A percentile compares a stretch with the other conserved stretches of the same genome.
These are phyloP conservation scores for Magnaporthiopsis incrustans DNA, from an alignment of 2,329 filamentous ascomycete species.

Conservation along the genomic window DNA sequence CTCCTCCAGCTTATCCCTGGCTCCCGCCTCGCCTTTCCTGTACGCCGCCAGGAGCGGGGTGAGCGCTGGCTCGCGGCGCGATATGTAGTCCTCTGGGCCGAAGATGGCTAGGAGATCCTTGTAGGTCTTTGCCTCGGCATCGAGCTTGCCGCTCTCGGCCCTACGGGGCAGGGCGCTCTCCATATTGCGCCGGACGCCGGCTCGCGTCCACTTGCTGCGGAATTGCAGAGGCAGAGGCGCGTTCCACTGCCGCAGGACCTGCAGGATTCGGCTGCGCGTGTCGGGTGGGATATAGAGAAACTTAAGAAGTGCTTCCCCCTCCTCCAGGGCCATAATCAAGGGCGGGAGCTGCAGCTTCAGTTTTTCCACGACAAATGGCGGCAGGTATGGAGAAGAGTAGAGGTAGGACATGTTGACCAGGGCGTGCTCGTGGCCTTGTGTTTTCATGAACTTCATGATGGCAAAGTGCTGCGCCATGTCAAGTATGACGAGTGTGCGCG, in stretches of 20 bases:
- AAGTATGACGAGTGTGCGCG: conserved; percentile 17
- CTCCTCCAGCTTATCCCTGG: conserved; percentile 8
- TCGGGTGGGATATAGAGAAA: conserved; percentile 8
- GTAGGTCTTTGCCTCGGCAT: conserved; percentile 8
- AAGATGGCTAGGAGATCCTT: conserved; percentile 9
- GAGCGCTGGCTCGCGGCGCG: conserved; percentile 8
- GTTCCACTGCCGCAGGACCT: conserved; percentile 12
- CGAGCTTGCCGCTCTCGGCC: background rate
- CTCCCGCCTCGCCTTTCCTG: background rate
- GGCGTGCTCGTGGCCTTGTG: conserved; percentile 8
- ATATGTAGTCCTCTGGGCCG: conserved; percentile 8
- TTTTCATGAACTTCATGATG: conserved; percentile 2
- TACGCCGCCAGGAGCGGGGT: conserved; percentile 11
- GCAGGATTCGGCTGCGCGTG: conserved; percentile 10
- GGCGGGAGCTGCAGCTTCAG: conserved; percentile 13
- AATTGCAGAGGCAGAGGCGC: conserved; percentile 7
- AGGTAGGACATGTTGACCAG: conserved; percentile 15
- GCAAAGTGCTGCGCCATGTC: conserved; percentile 10
- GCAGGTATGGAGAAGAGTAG: conserved; percentile 12
- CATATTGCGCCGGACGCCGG: background rate
- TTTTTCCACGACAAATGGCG: conserved; percentile 13
- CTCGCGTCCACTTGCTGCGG: background rate
- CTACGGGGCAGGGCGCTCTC: background rate
- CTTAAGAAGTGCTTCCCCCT: conserved; percentile 5
- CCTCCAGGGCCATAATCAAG: conserved; percentile 13